phyloP scores from a whole-genome alignment of 1,284 basidiomycete species.

The Porogramme epimiltina region DNA sequence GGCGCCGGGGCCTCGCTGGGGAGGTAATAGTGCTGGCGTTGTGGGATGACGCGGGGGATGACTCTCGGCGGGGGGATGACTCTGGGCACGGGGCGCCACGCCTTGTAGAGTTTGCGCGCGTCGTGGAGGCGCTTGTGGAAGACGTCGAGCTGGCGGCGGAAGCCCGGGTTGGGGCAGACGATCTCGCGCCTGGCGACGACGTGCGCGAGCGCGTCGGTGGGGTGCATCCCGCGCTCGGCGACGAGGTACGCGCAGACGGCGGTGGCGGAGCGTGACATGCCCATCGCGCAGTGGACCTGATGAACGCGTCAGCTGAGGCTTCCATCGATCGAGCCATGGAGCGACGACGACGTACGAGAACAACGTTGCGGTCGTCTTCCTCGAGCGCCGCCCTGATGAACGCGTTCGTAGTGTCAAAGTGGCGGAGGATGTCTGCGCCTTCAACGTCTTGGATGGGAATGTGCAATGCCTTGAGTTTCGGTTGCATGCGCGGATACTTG shows the following conservation, averaged over 20 bases:
- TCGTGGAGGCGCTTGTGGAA: constrained; percentile 26
- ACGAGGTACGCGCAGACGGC: constrained; percentile 58
- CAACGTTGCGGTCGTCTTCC: constrained; percentile 47
- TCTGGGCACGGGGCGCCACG: not conserved
- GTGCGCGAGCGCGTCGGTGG: constrained; percentile 34
- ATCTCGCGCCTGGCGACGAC: constrained; percentile 33
- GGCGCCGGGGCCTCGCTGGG: not conserved
- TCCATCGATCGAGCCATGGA: too few species aligned
- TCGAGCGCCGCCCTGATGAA: constrained; percentile 44
- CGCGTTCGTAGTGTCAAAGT: constrained; percentile 38
- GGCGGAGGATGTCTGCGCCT: constrained; percentile 32
- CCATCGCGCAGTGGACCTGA: constrained; percentile 61
- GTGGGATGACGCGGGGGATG: constrained; percentile 6
- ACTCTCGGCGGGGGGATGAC: constrained; percentile 8
- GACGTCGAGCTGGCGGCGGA: constrained; percentile 37
- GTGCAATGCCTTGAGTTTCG: constrained; percentile 33
- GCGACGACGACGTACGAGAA: constrained; percentile 50
- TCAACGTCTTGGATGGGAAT: constrained; percentile 35
- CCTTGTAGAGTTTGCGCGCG: constrained; percentile 8
- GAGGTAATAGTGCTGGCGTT: not conserved
- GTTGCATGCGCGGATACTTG: constrained; percentile 34
- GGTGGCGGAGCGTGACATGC: constrained; percentile 53
- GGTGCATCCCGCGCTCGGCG: constrained; percentile 35
- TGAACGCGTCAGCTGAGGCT: constrained; percentile 13
- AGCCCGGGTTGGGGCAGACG: constrained; percentile 38